Evolutionary conservation across 495 filamentous ascomycete genomes (phyloP).

Genomic region (Baudoinia panamericana): DNA sequence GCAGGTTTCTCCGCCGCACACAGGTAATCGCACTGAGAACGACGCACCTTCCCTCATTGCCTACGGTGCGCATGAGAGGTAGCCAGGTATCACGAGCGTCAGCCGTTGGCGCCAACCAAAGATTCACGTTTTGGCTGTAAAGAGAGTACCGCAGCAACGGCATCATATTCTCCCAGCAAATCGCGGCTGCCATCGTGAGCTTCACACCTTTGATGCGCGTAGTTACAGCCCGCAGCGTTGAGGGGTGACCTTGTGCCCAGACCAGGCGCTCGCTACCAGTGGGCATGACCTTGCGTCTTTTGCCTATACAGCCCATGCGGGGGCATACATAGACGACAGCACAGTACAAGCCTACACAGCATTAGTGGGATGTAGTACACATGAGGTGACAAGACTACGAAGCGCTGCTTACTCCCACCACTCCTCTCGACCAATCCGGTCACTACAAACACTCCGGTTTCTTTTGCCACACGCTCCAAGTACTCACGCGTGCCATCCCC

Average conservation of each 20-base stretch:
- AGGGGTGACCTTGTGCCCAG: slow-evolving; percentile 78
- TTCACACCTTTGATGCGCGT: slow-evolving; percentile 66
- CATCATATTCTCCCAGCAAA: slow-evolving; percentile 99
- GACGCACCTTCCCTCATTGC: slow-evolving; percentile 66
- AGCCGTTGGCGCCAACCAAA: slow-evolving; percentile 87
- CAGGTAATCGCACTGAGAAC: slow-evolving; percentile 86
- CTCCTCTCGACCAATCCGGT: no score
- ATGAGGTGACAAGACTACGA: no score
- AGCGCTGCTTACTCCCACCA: no score
- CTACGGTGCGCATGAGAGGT: slow-evolving; percentile 67
- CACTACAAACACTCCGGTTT: slow-evolving; percentile 69
- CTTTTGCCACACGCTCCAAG: slow-evolving; percentile 57
- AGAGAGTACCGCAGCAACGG: slow-evolving; percentile 66
- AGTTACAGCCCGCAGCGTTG: slow-evolving; percentile 67
- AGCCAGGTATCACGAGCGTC: slow-evolving; percentile 78
- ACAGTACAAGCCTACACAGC: slow-evolving; percentile 77
- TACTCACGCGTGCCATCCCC: slow-evolving; percentile 81
- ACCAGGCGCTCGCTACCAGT: slow-evolving; percentile 72
- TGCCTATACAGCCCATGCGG: slow-evolving; percentile 54
- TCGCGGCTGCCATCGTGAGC: slow-evolving; percentile 69
- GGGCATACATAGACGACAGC: slow-evolving; percentile 75
- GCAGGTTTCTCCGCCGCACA: slow-evolving; percentile 44
- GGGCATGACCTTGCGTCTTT: slow-evolving; percentile 91
- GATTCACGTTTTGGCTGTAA: slow-evolving; percentile 82
- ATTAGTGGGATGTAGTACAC: no score